These are phyloP conservation scores for Arabidopsis arenosa DNA, from an alignment of 345 rosid species.

Conservation along the genomic window DNA sequence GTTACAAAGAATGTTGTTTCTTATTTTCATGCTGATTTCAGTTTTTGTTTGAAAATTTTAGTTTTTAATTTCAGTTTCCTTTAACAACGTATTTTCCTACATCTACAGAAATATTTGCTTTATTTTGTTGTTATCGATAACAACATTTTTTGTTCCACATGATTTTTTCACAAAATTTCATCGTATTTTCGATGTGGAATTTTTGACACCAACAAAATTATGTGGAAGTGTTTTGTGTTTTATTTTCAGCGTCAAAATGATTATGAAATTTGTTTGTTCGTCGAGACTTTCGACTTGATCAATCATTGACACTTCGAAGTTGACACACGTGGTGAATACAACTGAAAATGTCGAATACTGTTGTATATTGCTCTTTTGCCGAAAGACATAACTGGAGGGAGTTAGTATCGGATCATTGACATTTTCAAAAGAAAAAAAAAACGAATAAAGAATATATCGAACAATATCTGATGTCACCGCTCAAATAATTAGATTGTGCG, in stretches of 20 bases:
- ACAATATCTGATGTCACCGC: slow-evolving; percentile 6
- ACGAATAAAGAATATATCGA: slow-evolving; percentile 23
- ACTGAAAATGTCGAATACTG: neutral
- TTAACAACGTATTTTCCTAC: neutral
- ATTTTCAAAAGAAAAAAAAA: neutral
- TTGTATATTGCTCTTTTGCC: neutral
- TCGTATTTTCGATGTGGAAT: neutral
- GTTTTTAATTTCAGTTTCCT: too few species aligned
- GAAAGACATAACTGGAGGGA: neutral
- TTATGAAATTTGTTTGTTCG: neutral
- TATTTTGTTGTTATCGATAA: neutral
- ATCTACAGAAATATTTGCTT: neutral
- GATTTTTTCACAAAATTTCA: neutral
- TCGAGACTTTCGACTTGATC: neutral
- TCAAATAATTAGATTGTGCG: neutral
- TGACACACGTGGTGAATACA: slow-evolving; percentile 29
- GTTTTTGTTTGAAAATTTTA: too few species aligned
- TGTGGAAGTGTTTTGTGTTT: neutral
- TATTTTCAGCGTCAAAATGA: neutral
- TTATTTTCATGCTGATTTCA: too few species aligned
- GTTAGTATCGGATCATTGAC: slow-evolving; percentile 25
- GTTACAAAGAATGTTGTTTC: too few species aligned
- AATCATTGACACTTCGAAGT: slow-evolving; percentile 2
- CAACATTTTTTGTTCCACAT: too few species aligned
- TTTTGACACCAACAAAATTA: neutral